Conservation (phyloP, 495 filamentous ascomycete species). For the Daldinia childiae region DNA sequence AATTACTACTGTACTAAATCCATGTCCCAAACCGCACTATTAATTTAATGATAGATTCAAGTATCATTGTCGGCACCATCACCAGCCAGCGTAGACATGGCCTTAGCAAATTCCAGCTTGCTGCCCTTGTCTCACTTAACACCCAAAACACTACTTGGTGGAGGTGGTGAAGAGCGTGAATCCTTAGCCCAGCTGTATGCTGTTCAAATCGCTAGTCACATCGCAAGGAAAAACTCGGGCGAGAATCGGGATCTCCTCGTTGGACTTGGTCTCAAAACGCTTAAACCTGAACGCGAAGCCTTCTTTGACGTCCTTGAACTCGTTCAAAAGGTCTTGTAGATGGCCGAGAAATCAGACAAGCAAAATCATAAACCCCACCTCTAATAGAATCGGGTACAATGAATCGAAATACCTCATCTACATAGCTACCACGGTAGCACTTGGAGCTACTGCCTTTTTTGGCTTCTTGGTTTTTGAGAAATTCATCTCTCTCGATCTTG, state of each 20-base stretch:
- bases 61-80: conserved; percentile 80
- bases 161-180: conserved; percentile 78
- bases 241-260: conserved; percentile 84
- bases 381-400: neutral
- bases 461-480: conserved; percentile 43
- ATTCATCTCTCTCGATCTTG: conserved; percentile 47
- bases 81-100: conserved; percentile 64
- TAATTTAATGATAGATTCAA: conserved; percentile 70
- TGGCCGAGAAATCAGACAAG: neutral
- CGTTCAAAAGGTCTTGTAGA: conserved; percentile 67
- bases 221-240: conserved; percentile 73
- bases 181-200: conserved; percentile 87
- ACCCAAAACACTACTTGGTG: conserved; percentile 89
- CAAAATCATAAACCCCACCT: conserved; percentile 4
- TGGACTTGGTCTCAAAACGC: conserved; percentile 78
- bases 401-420: conserved; percentile 4
- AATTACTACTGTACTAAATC: conserved; percentile 34
- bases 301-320: conserved; percentile 88
- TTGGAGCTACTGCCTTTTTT: conserved; percentile 44
- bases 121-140: conserved; percentile 84
- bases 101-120: conserved; percentile 60
- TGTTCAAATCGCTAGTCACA: conserved; percentile 83
- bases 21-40: neutral
- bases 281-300: conserved; percentile 69
- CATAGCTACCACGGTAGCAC: conserved; percentile 47